phyloP scores from a whole-genome alignment of 2,329 filamentous ascomycete genomes.

The Pseudogymnoascus sp. region DNA sequence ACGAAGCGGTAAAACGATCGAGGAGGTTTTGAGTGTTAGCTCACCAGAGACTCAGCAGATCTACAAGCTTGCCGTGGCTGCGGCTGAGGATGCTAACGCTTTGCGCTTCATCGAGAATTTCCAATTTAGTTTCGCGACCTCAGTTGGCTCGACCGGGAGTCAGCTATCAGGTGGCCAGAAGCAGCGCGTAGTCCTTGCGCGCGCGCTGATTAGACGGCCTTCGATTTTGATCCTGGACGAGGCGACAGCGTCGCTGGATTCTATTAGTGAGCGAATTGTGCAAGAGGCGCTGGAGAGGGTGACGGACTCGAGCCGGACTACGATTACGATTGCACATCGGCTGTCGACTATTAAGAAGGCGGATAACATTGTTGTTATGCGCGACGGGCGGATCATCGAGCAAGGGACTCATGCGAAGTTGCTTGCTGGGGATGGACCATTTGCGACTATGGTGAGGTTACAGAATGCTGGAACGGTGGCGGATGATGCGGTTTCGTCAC shows the following conservation, averaged over 20 bases:
- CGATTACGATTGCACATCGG: slow-evolving; percentile 37
- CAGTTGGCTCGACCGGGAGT: slow-evolving; percentile 48
- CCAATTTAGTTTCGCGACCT: slow-evolving; percentile 43
- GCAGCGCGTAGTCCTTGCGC: slow-evolving; percentile 53
- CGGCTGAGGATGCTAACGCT: slow-evolving; percentile 54
- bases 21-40: slow-evolving; percentile 13
- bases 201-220: slow-evolving; percentile 51
- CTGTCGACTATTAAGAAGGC: slow-evolving; percentile 36
- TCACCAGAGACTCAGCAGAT: not conserved
- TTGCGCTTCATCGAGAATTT: slow-evolving; percentile 48
- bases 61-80: slow-evolving; percentile 5
- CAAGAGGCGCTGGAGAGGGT: slow-evolving; percentile 35
- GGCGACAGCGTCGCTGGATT: slow-evolving; percentile 55
- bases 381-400: slow-evolving; percentile 34
- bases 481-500: slow-evolving; percentile 29
- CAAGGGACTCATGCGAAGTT: slow-evolving; percentile 33
- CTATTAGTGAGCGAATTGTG: slow-evolving; percentile 50
- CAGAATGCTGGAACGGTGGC: slow-evolving; percentile 17
- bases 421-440: slow-evolving; percentile 30
- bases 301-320: slow-evolving; percentile 31
- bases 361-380: slow-evolving; percentile 38
- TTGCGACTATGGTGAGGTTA: slow-evolving; percentile 13
- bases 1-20: not conserved
- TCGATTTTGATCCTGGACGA: slow-evolving; percentile 56
- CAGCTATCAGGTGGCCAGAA: slow-evolving; percentile 53